These are phyloP conservation scores for Ceratocystis alfenasii DNA, from an alignment of 2,329 filamentous ascomycete species.

Conservation along the genomic window DNA sequence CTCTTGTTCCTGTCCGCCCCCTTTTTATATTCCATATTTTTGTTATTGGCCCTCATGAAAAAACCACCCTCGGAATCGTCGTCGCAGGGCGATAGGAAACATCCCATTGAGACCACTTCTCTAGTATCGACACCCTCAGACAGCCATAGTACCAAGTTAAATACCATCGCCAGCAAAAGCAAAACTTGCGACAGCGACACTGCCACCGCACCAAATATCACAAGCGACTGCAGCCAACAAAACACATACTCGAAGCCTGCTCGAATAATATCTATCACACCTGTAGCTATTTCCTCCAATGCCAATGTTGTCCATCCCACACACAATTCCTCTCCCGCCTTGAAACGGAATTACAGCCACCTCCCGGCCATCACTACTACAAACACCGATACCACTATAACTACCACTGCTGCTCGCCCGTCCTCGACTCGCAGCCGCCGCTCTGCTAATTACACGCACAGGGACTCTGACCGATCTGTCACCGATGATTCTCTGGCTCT, in stretches of 20 bases:
- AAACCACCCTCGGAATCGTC: slow-evolving; percentile 18
- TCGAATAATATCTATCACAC: neutral
- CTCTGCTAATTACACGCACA: slow-evolving; percentile 15
- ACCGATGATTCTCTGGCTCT: slow-evolving; percentile 14
- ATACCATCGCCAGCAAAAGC: neutral
- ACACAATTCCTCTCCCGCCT: neutral
- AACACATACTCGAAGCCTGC: neutral
- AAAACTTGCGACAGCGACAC: neutral
- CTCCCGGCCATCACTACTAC: slow-evolving; percentile 11
- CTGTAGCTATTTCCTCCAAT: neutral
- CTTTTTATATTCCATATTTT: neutral
- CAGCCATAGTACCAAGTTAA: neutral
- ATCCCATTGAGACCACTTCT: slow-evolving; percentile 14
- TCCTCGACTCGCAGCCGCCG: slow-evolving; percentile 27
- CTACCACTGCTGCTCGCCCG: slow-evolving; percentile 23
- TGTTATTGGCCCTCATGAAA: slow-evolving; percentile 17
- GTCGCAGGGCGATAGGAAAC: slow-evolving; percentile 18
- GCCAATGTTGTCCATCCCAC: neutral
- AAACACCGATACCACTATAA: neutral
- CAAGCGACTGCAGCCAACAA: neutral
- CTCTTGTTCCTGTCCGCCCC: neutral
- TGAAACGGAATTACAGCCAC: neutral
- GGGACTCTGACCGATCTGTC: slow-evolving; percentile 8
- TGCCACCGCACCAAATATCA: neutral
- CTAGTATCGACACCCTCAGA: neutral